These are phyloP conservation scores for Fusarium hainanense DNA, from an alignment of 2,329 filamentous ascomycete genomes.

Conservation along the genomic window DNA sequence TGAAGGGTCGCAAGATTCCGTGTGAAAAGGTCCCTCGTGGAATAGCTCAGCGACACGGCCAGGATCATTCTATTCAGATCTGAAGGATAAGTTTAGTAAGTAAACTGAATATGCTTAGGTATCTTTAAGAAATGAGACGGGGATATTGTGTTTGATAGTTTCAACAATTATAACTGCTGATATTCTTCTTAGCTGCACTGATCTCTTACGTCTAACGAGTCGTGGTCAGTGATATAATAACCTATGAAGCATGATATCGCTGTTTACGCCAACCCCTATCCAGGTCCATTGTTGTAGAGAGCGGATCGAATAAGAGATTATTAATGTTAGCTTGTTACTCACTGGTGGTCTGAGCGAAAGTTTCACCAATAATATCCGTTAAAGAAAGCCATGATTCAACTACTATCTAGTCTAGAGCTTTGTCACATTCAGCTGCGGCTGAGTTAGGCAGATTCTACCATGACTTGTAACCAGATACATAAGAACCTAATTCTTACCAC, in stretches of 20 bases:
- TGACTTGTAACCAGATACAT: not conserved
- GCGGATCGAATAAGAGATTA: not conserved
- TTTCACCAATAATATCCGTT: not conserved
- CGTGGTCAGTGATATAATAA: not conserved
- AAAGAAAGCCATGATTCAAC: not conserved
- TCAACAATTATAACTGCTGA: too few relatives aligned
- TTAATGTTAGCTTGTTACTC: not conserved
- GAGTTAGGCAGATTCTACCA: not conserved
- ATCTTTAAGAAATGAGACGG: not conserved
- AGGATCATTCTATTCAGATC: not conserved
- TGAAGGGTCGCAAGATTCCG: not conserved
- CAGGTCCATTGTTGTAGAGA: not conserved
- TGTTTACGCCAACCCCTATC: not conserved
- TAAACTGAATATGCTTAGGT: not conserved
- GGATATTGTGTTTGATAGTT: not conserved
- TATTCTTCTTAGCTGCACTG: not conserved
- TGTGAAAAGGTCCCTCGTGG: not conserved
- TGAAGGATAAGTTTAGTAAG: not conserved
- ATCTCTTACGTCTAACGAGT: not conserved
- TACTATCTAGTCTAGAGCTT: too few relatives aligned
- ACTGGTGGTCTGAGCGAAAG: not conserved
- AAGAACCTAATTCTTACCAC: too few relatives aligned
- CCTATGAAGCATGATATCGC: not conserved
- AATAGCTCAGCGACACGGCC: not conserved
- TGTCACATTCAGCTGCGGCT: not conserved